phyloP scores from a whole-genome alignment of 768 basidiomycete species.

The Candolleomyces aberdarensis region DNA sequence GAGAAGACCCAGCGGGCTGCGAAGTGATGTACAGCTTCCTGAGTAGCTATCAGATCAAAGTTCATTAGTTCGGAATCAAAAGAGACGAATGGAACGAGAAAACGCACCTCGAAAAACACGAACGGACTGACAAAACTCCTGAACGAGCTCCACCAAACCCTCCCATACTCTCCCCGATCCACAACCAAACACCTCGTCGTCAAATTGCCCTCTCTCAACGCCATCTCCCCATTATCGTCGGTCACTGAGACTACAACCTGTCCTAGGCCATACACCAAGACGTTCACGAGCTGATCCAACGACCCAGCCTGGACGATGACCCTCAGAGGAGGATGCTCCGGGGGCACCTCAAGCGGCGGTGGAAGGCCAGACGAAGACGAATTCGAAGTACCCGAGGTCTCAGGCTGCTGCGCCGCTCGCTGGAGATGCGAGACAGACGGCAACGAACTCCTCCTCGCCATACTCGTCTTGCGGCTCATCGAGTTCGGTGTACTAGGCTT shows the following conservation, averaged over 20 bases:
- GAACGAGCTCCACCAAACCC: constrained; percentile 82
- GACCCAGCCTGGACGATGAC: constrained; percentile 80
- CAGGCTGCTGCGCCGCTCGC: constrained; percentile 44
- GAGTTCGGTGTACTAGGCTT: constrained; percentile 66
- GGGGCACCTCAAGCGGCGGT: too few species aligned
- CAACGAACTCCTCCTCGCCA: constrained; percentile 72
- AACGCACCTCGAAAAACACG: constrained; percentile 78
- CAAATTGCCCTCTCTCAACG: constrained; percentile 53
- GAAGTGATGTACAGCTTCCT: constrained; percentile 68
- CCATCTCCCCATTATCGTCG: constrained; percentile 86
- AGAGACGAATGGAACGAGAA: not conserved
- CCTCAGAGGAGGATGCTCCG: constrained; percentile 50
- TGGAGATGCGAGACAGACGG: constrained; percentile 71
- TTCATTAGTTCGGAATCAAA: constrained; percentile 1
- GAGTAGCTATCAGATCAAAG: constrained; percentile 48
- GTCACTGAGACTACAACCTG: constrained; percentile 78
- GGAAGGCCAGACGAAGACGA: too few species aligned
- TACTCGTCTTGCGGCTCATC: constrained; percentile 73
- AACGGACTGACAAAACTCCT: constrained; percentile 78
- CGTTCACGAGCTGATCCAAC: constrained; percentile 66
- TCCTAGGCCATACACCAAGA: constrained; percentile 74
- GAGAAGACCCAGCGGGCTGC: constrained; percentile 40
- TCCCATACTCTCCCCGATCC: constrained; percentile 69
- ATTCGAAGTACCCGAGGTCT: constrained; percentile 27
- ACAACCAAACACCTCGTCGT: constrained; percentile 71